Base-by-base conservation (phyloP, 208 protist species). In the Acanthamoeba castellanii region DNA sequence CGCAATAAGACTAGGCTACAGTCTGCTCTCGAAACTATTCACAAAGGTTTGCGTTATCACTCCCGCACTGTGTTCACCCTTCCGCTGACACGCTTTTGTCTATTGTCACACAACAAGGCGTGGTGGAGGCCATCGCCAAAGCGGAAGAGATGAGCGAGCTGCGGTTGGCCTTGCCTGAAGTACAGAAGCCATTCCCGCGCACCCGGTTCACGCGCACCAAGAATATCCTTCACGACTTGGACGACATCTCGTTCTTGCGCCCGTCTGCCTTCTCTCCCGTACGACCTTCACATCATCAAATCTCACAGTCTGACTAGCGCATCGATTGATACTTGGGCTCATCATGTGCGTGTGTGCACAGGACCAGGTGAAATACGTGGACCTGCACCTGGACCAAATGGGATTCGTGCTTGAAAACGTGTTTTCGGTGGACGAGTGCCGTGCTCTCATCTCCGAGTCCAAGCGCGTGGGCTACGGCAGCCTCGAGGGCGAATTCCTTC, bases 201-300 rank as follows among this genome's bases (percentile, higher is more conserved):
- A 74, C 66, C 22, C 66, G 66, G 32, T 74, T 74, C 66, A 74
- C 66, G 27, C 66, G 66, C 66, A 74, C 66, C 18, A 74, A 74
- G 66, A 74, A 74, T 30, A 0, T 74, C 32, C 66, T 74, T 25
- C 66, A 42, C n/a, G 66, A 74, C 66, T 5, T 74, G 32, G 18
- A 13, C 22, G 66, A 74, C 32, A 74, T 74, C 66, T 74, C 66
- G 11, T 74, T 20, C 32, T 25, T 74, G 9, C 0, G 11, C 32
- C 11, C 22, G 22, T 1, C 27, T 8, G 14, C 25, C 66, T 74
- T 42, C 66, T 37, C 25, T 13, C 66, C 32, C 11, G 66, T 74
- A 32, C 66, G 66, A n/a, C 11, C 13, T 25, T n/a, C n/a, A n/a
- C n/a, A n/a, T n/a, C n/a, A n/a, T n/a, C n/a, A n/a, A n/a, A n/a